Conservation (phyloP, 2,329 filamentous ascomycete species). For the Zopfia rhizophila region DNA sequence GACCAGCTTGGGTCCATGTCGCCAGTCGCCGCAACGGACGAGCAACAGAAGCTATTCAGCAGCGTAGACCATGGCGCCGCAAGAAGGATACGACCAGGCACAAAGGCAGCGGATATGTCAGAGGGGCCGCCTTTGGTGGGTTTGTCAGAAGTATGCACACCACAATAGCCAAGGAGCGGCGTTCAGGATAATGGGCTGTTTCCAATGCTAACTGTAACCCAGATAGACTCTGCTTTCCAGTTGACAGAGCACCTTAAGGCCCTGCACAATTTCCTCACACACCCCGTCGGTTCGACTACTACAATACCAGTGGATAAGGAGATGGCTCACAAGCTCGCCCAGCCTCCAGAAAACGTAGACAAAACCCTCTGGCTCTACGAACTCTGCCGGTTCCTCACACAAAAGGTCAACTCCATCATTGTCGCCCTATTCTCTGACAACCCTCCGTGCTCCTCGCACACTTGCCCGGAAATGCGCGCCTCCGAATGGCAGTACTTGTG, state of each 20-base stretch:
- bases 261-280: constrained; percentile 84
- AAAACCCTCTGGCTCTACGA: constrained; percentile 96
- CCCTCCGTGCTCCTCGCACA: constrained; percentile 86
- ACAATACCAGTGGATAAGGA: constrained; percentile 78
- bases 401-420: constrained; percentile 92
- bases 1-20: constrained; percentile 88
- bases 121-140: constrained; percentile 89
- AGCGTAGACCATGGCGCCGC: constrained; percentile 78
- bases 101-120: constrained; percentile 91
- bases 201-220: constrained; percentile 29
- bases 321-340: constrained; percentile 79
- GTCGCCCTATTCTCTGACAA: constrained; percentile 91
- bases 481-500: constrained; percentile 99
- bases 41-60: constrained; percentile 63
- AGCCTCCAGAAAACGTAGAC: constrained; percentile 83
- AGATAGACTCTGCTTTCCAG: constrained; percentile 98
- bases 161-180: background rate
- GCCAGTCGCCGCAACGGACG: constrained; percentile 71
- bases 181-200: constrained; percentile 5
- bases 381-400: constrained; percentile 93
- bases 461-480: constrained; percentile 97
- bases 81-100: constrained; percentile 90
- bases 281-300: constrained; percentile 63
- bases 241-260: constrained; percentile 97
- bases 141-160: constrained; percentile 75